Evolutionary conservation across 208 protist genomes (phyloP), one percentile per base, ranked within the genome.

Genomic region (Trypanosoma vivax): DNA sequence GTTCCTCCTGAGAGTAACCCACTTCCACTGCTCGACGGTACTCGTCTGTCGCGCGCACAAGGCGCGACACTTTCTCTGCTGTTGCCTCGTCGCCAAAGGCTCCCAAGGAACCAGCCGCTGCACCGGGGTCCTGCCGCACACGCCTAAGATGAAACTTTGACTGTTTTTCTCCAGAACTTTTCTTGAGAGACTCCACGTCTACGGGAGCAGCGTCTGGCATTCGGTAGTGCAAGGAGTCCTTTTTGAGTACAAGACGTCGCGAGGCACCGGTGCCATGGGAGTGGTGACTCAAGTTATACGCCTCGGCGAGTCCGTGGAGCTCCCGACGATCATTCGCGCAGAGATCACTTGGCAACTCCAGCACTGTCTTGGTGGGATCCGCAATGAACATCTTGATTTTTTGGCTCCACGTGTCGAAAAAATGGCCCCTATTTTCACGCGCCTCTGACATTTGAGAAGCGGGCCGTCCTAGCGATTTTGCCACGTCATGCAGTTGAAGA

Each of bases 221-320:
- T 29, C 83, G 50, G 38, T 80, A 92, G 60, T 92, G 91, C 35
- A 96, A 67, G 2, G 73, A 70, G 45, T 93, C 89, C 53, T 94
- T 94, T 41, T 76, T 80, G 10, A 96, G 69, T 47, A 79, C 58
- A 38, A 96, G 70, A 29, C 69, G 67, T 21, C 89, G 76, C 27
- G 71, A 37, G 2, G 60, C 46, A 19, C 72, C 70, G 1, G 42
- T 29, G 10, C 83, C 84, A 25, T 43, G 57, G 9, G 79, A 90
- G 25, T 83, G 62, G 60, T 96, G 89, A 1, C 72, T 75, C 10
- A 96, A 64, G 41, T 93, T 93, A 73, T 85, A 94, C 49, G 71
- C 67, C 68, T 93, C 76, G 2, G 86, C 89, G 13, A 96, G 50
- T 6, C 35, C 55, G 60, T 96, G 89, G 21, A 96, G 66, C 30